phyloP scores from a whole-genome alignment of 2,329 filamentous ascomycete genomes.

The Cryoendolithus antarcticus region DNA sequence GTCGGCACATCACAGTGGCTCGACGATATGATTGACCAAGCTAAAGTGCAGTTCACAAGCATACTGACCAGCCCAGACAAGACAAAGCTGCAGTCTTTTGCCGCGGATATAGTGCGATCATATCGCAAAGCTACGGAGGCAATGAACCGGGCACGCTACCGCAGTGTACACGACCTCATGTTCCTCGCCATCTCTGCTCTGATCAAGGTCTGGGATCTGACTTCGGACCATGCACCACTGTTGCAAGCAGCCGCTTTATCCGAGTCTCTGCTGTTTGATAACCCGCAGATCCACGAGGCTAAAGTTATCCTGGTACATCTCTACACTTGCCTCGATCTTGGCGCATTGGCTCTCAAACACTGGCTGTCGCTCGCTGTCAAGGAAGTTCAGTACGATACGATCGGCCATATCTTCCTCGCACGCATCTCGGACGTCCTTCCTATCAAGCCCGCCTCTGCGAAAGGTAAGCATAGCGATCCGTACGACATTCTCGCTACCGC shows the following conservation, averaged over 20 bases:
- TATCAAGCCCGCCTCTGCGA: slow-evolving; percentile 11
- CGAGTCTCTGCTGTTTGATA: slow-evolving; percentile 16
- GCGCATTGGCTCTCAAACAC: slow-evolving; percentile 17
- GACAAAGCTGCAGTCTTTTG: slow-evolving; percentile 2
- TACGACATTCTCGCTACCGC: slow-evolving; percentile 16
- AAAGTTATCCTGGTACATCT: slow-evolving; percentile 23
- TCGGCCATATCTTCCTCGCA: slow-evolving; percentile 23
- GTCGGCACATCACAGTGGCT: slow-evolving; percentile 3
- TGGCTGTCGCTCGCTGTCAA: slow-evolving; percentile 23
- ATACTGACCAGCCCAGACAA: slow-evolving; percentile 1
- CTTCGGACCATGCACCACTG: slow-evolving; percentile 11
- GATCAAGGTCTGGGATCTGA: slow-evolving; percentile 14
- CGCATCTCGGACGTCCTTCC: slow-evolving; percentile 21
- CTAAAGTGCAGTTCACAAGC: slow-evolving; percentile 1
- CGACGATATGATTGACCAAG: slow-evolving; percentile 2
- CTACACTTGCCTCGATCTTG: slow-evolving; percentile 22
- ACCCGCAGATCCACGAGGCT: slow-evolving; percentile 20
- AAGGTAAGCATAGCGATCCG: slow-evolving; percentile 15
- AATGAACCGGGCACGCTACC: slow-evolving; percentile 5
- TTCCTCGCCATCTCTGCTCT: slow-evolving; percentile 23
- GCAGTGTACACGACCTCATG: slow-evolving; percentile 5
- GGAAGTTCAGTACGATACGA: slow-evolving; percentile 25
- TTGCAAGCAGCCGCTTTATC: slow-evolving; percentile 20
- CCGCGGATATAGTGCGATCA: neutral
- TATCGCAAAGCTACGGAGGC: slow-evolving; percentile 4